phyloP scores from a whole-genome alignment of 805 yeast species.

The Barnettozyma vustinii region DNA sequence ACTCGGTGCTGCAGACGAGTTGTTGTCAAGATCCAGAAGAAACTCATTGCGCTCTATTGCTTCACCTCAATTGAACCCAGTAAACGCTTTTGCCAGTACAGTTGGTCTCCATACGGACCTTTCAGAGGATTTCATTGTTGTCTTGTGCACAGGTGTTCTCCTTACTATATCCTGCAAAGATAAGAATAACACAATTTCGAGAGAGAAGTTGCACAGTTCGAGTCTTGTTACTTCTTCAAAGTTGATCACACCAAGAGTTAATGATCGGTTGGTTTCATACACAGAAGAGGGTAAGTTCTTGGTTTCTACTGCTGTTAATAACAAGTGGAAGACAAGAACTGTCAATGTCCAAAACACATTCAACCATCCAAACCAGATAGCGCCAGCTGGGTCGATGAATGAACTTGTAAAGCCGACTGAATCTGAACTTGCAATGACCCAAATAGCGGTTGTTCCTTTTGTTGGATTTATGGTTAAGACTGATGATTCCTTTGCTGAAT shows the following conservation, averaged over 20 bases:
- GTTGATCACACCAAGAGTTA: conserved; percentile 65
- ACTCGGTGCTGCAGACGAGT: conserved; percentile 7
- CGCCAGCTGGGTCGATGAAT: neutral
- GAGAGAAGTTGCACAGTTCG: conserved; percentile 27
- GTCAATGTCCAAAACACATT: conserved; percentile 38
- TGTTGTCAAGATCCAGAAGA: conserved; percentile 29
- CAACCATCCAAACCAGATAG: conserved; percentile 17
- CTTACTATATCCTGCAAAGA: conserved; percentile 43
- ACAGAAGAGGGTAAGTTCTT: conserved; percentile 45
- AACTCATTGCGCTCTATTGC: conserved; percentile 25
- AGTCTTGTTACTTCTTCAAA: conserved; percentile 48
- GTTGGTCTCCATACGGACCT: conserved; percentile 15
- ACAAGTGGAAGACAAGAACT: conserved; percentile 57
- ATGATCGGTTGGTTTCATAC: conserved; percentile 61
- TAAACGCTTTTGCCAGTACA: conserved; percentile 21
- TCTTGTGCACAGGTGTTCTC: conserved; percentile 46
- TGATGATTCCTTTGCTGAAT: conserved; percentile 48
- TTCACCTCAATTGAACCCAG: conserved; percentile 21
- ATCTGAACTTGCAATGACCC: conserved; percentile 4
- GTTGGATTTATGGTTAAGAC: conserved; percentile 72
- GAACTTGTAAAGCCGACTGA: neutral
- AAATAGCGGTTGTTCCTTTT: conserved; percentile 54
- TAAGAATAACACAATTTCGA: conserved; percentile 33
- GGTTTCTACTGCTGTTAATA: conserved; percentile 56
- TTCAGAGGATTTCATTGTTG: conserved; percentile 41